Evolutionary conservation across 768 basidiomycete species (phyloP).

Genomic region (Dentipellis fragilis): DNA sequence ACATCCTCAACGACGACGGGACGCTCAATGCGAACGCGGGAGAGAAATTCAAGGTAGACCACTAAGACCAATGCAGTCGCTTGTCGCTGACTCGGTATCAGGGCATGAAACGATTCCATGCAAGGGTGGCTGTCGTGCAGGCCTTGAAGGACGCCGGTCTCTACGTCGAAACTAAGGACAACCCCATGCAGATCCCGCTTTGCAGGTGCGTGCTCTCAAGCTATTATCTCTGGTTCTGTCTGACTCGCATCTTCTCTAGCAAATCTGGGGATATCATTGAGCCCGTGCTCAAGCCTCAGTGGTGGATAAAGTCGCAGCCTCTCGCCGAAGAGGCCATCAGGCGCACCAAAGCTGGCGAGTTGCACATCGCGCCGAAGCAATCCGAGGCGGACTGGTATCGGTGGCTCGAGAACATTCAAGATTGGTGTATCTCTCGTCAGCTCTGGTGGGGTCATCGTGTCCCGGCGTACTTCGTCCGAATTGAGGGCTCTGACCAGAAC

Average conservation of each 20-base stretch:
- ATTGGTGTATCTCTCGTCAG: conserved; percentile 99
- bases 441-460: conserved; percentile 99
- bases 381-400: conserved; percentile 94
- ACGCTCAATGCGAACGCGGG: conserved; percentile 91
- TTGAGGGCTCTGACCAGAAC: conserved; percentile 68
- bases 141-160: conserved; percentile 75
- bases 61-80: not conserved
- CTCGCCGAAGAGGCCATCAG: conserved; percentile 84
- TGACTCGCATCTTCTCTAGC: conserved; percentile 27
- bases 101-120: conserved; percentile 99
- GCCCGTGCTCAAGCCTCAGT: conserved; percentile 91
- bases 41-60: conserved; percentile 52
- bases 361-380: conserved; percentile 70
- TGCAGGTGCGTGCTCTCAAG: conserved; percentile 50
- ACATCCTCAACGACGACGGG: conserved; percentile 92
- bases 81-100: conserved; percentile 16
- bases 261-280: conserved; percentile 98
- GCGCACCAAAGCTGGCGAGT: conserved; percentile 85
- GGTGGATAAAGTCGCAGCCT: conserved; percentile 95
- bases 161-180: conserved; percentile 87
- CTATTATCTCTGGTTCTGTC: conserved; percentile 1
- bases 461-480: conserved; percentile 85
- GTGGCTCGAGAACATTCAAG: conserved; percentile 92
- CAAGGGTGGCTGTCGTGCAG: conserved; percentile 73
- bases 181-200: conserved; percentile 93